Evolutionary conservation across 257 asterid genomes (phyloP).

Genomic region (Coffea canephora): DNA sequence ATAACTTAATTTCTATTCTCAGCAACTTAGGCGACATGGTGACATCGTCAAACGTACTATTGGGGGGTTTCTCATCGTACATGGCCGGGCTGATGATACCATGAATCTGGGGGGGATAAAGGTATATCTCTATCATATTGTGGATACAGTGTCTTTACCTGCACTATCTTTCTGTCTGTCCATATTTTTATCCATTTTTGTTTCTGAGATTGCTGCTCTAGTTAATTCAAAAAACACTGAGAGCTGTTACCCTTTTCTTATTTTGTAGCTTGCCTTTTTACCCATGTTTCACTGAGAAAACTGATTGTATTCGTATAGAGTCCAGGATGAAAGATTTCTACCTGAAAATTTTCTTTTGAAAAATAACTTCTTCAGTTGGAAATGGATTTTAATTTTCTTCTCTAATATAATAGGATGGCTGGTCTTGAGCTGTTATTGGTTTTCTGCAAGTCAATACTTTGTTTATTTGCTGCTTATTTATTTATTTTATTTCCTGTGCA

Average conservation of each 20-base stretch:
- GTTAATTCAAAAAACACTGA: too few species aligned
- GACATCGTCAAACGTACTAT: conserved; percentile 71
- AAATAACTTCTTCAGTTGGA: neutral
- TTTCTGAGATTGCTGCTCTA: neutral
- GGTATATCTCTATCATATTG: conserved; percentile 34
- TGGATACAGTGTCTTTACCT: too few species aligned
- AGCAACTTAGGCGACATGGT: conserved; percentile 94
- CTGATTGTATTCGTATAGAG: neutral
- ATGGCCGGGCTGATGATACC: conserved; percentile 95
- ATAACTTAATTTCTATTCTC: conserved; percentile 8
- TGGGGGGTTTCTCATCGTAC: conserved; percentile 67
- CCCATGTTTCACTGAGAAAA: too few species aligned
- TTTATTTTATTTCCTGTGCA: conserved; percentile 22
- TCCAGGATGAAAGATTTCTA: neutral
- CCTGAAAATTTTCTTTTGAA: neutral
- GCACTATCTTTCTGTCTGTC: too few species aligned
- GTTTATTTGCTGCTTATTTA: neutral
- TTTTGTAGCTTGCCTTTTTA: too few species aligned
- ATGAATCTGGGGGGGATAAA: conserved; percentile 97
- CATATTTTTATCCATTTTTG: neutral
- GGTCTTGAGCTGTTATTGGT: neutral
- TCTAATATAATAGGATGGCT: neutral
- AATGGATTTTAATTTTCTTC: neutral
- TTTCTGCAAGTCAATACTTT: neutral
- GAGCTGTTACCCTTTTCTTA: too few species aligned